Evolutionary conservation across 2,329 filamentous ascomycete genomes (phyloP).

Genomic region (Talaromyces sp.): DNA sequence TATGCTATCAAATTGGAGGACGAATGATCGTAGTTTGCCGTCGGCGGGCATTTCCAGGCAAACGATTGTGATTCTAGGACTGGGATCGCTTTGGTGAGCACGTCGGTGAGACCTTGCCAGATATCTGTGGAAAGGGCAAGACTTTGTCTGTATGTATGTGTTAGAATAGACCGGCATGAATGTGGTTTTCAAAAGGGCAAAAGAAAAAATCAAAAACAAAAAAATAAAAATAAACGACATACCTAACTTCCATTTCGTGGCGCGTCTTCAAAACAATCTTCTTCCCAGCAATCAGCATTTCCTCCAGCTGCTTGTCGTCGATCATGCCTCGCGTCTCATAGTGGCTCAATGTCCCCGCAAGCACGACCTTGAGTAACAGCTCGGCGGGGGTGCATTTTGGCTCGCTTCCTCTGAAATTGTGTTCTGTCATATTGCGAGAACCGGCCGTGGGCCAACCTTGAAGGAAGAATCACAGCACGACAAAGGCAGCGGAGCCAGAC

Average conservation of each 20-base stretch:
- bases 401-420: slow-evolving; percentile 14
- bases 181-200: not conserved
- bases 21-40: slow-evolving; percentile 53
- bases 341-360: slow-evolving; percentile 49
- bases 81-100: slow-evolving; percentile 56
- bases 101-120: slow-evolving; percentile 55
- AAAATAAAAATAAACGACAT: slow-evolving; percentile 13
- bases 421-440: slow-evolving; percentile 24
- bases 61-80: slow-evolving; percentile 59
- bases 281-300: slow-evolving; percentile 55
- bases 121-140: slow-evolving; percentile 53
- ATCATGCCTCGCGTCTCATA: slow-evolving; percentile 58
- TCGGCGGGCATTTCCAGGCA: slow-evolving; percentile 52
- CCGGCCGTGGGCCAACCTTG: not conserved
- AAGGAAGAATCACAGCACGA: not conserved
- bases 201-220: not conserved
- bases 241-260: slow-evolving; percentile 51
- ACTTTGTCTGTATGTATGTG: slow-evolving; percentile 40
- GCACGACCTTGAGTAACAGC: slow-evolving; percentile 44
- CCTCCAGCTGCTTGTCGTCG: slow-evolving; percentile 53
- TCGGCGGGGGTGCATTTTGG: slow-evolving; percentile 42
- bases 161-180: not conserved
- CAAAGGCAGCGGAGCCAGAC: not conserved
- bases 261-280: slow-evolving; percentile 56
- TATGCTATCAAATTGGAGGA: slow-evolving; percentile 58